phyloP scores from a whole-genome alignment of 805 yeast genomes.

The Starmerella bacillaris region DNA sequence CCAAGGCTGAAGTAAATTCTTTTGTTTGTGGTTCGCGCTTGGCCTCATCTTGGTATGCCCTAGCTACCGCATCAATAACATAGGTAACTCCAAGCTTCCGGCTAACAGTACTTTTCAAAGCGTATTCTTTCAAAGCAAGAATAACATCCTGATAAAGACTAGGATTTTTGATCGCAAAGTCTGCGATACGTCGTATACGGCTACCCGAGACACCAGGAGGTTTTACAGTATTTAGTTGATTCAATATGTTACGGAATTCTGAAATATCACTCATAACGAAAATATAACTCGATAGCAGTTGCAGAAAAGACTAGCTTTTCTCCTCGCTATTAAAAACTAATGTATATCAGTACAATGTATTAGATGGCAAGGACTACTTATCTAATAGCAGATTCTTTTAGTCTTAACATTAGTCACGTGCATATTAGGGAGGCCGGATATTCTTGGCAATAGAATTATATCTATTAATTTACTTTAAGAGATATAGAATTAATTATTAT shows the following conservation, averaged over 20 bases:
- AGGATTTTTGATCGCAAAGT: slow-evolving; percentile 55
- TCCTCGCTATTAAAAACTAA: too few relatives aligned
- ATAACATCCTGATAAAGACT: slow-evolving; percentile 23
- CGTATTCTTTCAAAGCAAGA: slow-evolving; percentile 41
- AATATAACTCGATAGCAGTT: too few relatives aligned
- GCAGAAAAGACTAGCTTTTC: too few relatives aligned
- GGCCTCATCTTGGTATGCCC: slow-evolving; percentile 67
- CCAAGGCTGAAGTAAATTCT: slow-evolving; percentile 6
- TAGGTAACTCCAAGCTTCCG: slow-evolving; percentile 85
- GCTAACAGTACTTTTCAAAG: slow-evolving; percentile 53
- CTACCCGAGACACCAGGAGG: slow-evolving; percentile 91
- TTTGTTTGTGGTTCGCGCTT: slow-evolving; percentile 23
- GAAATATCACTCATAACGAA: slow-evolving; percentile 1
- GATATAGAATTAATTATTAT: too few relatives aligned
- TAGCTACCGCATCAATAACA: slow-evolving; percentile 78
- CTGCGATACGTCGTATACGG: slow-evolving; percentile 61
- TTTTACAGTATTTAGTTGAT: slow-evolving; percentile 20
- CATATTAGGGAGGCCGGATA: too few relatives aligned
- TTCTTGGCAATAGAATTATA: too few relatives aligned
- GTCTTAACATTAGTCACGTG: too few relatives aligned
- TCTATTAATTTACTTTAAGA: too few relatives aligned
- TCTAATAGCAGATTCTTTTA: too few relatives aligned
- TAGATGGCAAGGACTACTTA: too few relatives aligned
- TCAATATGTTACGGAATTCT: slow-evolving; percentile 7
- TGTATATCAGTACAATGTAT: too few relatives aligned